Evolutionary conservation across 2,329 filamentous ascomycete genomes (phyloP).

Genomic region (Sporothrix pseudoabietina): DNA sequence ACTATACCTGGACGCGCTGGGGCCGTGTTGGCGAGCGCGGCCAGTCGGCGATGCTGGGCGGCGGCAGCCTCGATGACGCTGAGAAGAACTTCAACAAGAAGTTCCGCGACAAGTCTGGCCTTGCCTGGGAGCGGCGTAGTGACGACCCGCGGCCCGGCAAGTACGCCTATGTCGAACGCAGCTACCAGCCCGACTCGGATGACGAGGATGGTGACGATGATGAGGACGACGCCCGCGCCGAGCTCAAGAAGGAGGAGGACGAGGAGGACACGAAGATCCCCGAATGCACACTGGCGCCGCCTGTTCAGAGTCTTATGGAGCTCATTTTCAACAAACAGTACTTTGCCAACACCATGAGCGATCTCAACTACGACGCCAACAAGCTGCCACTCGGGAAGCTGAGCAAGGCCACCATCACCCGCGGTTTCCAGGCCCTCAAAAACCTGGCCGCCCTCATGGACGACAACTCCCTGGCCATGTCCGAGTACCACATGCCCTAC

Average conservation of each 20-base stretch:
- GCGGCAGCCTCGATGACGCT: slow-evolving; percentile 48
- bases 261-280: slow-evolving; percentile 42
- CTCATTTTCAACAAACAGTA: slow-evolving; percentile 81
- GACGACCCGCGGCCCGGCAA: slow-evolving; percentile 64
- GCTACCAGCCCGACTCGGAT: slow-evolving; percentile 69
- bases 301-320: slow-evolving; percentile 69
- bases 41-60: slow-evolving; percentile 50
- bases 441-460: slow-evolving; percentile 69
- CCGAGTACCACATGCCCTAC: slow-evolving; percentile 47
- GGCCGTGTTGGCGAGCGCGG: slow-evolving; percentile 71
- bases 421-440: slow-evolving; percentile 76
- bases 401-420: slow-evolving; percentile 73
- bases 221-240: slow-evolving; percentile 32
- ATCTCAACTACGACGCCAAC: slow-evolving; percentile 70
- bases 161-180: slow-evolving; percentile 80
- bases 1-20: slow-evolving; percentile 74
- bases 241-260: slow-evolving; percentile 42
- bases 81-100: slow-evolving; percentile 59
- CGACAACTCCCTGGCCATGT: slow-evolving; percentile 50
- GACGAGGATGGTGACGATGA: slow-evolving; percentile 51
- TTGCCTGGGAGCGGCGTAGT: slow-evolving; percentile 56
- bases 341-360: slow-evolving; percentile 67
- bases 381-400: slow-evolving; percentile 85
- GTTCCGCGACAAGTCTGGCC: slow-evolving; percentile 64
- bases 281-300: slow-evolving; percentile 59